Evolutionary conservation across 208 protist species (phyloP).

Genomic region (Trichomonas vaginalis): DNA sequence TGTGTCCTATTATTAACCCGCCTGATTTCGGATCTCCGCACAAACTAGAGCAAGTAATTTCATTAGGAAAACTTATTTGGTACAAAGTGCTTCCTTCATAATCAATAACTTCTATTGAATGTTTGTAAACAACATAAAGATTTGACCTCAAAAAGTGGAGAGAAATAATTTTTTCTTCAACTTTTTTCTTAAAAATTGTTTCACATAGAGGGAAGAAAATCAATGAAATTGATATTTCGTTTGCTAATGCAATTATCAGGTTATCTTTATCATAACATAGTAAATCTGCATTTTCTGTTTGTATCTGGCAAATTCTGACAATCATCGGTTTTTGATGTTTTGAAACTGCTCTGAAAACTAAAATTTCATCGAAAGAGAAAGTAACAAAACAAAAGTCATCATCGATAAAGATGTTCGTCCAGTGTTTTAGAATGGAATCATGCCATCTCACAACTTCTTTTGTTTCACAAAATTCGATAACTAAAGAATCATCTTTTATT

Average conservation of each 20-base stretch:
- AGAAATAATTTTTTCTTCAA: neutral
- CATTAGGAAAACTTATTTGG: neutral
- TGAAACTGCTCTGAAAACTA: neutral
- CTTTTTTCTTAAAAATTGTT: neutral
- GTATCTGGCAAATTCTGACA: neutral
- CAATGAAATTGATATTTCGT: neutral
- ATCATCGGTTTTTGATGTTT: neutral
- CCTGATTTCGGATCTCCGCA: neutral
- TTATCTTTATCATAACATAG: neutral
- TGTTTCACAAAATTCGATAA: neutral
- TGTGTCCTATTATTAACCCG: neutral
- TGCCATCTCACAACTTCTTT: neutral
- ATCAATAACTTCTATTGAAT: neutral
- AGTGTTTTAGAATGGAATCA: neutral
- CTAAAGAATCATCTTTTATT: neutral
- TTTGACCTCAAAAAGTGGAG: neutral
- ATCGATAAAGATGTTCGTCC: neutral
- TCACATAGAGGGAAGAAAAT: neutral
- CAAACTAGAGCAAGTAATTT: neutral
- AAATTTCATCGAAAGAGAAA: neutral
- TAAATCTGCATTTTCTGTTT: neutral
- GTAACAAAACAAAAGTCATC: neutral
- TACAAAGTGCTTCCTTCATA: neutral
- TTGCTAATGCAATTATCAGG: neutral
- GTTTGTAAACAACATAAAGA: neutral